Evolutionary conservation across 768 basidiomycete genomes (phyloP).

Genomic region (Lactarius trivialis): DNA sequence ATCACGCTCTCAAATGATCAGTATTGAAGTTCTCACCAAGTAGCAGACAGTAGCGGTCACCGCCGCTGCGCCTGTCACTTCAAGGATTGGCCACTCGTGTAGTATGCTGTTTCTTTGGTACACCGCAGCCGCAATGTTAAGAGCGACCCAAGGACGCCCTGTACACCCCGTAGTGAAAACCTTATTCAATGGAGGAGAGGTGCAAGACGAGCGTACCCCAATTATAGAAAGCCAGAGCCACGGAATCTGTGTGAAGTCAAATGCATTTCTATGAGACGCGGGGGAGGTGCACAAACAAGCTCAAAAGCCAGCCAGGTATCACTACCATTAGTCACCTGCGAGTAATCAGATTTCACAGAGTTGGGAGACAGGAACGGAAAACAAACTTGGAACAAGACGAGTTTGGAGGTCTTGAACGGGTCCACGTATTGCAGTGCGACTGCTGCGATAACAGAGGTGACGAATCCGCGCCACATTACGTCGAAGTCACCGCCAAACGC

Average conservation of each 20-base stretch:
- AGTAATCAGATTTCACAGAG: background rate
- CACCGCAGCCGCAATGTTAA: constrained; percentile 56
- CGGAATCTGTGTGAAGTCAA: constrained; percentile 45
- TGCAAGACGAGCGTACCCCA: constrained; percentile 39
- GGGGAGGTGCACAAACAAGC: constrained; percentile 39
- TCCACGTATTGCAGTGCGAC: constrained; percentile 79
- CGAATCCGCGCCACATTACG: constrained; percentile 83
- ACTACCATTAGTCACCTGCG: constrained; percentile 48
- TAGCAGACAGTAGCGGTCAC: constrained; percentile 68
- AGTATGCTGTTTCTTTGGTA: constrained; percentile 52
- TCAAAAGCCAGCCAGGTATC: constrained; percentile 70
- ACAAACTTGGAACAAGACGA: constrained; percentile 69
- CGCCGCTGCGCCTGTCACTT: constrained; percentile 55
- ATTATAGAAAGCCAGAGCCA: constrained; percentile 58
- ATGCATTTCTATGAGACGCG: background rate
- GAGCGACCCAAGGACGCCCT: constrained; percentile 62
- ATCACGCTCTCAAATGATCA: background rate
- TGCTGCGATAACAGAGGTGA: constrained; percentile 81
- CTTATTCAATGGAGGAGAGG: background rate
- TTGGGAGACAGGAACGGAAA: background rate
- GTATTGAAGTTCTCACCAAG: constrained; percentile 34
- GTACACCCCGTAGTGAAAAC: background rate
- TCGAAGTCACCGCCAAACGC: constrained; percentile 69
- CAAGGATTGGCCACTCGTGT: constrained; percentile 55
- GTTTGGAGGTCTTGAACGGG: constrained; percentile 79